Conservation (phyloP, 495 filamentous ascomycete genomes). For the Aspergillus leporis region DNA sequence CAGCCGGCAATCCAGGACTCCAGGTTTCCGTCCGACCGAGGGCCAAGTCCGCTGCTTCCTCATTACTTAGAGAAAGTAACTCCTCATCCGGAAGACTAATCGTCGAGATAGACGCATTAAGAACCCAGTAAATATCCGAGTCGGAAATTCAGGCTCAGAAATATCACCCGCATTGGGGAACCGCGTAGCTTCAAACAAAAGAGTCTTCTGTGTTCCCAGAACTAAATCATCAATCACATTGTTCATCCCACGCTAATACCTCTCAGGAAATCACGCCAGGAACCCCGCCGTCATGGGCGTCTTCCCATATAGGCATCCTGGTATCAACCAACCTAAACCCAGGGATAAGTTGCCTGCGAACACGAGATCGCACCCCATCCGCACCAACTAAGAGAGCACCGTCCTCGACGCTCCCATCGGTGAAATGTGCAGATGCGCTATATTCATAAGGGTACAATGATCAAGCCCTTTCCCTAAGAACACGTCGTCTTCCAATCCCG, state of each 20-base stretch:
- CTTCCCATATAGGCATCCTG: constrained; percentile 40
- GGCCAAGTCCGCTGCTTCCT: constrained; percentile 26
- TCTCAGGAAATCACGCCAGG: not conserved
- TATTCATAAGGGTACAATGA: constrained; percentile 32
- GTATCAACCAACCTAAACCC: constrained; percentile 40
- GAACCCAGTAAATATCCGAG: constrained; percentile 43
- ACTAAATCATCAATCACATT: not conserved
- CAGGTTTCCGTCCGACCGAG: constrained; percentile 26
- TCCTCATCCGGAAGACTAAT: constrained; percentile 22
- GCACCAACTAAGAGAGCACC: constrained; percentile 48
- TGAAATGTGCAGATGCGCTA: constrained; percentile 36
- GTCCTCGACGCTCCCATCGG: constrained; percentile 34
- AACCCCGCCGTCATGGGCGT: constrained; percentile 20
- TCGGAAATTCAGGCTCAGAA: constrained; percentile 20
- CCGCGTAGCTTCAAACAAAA: constrained; percentile 36
- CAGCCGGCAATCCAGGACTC: constrained; percentile 31
- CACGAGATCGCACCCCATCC: constrained; percentile 41
- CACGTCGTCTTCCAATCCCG: constrained; percentile 34
- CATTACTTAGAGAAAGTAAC: constrained; percentile 19
- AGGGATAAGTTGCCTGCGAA: constrained; percentile 45
- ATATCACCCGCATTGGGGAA: constrained; percentile 26
- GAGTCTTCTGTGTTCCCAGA: constrained; percentile 29
- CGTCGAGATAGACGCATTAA: constrained; percentile 23
- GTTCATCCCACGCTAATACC: not conserved
- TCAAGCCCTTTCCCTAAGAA: constrained; percentile 44